Conservation (phyloP, 768 basidiomycete species). For the Termitomyces sp. region DNA sequence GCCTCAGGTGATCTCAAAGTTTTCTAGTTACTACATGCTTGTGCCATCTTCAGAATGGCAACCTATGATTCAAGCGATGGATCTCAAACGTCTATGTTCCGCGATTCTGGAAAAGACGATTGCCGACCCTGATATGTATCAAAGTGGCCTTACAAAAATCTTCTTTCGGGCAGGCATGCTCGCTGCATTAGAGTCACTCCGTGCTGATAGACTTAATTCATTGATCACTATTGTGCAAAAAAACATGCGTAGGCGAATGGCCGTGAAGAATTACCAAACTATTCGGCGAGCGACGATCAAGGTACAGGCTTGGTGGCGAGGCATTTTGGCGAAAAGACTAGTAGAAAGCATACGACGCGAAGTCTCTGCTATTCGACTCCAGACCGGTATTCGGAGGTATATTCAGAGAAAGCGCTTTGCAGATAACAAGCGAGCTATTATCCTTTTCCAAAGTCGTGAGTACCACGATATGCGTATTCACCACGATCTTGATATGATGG, state of each 20-base stretch:
- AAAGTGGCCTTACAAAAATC: slow-evolving; percentile 95
- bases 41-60: slow-evolving; percentile 84
- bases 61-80: slow-evolving; percentile 76
- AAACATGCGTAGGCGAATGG: slow-evolving; percentile 88
- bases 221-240: slow-evolving; percentile 97
- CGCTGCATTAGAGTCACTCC: slow-evolving; percentile 87
- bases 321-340: slow-evolving; percentile 69
- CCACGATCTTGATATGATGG: background rate
- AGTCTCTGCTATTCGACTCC: slow-evolving; percentile 71
- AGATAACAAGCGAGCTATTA: slow-evolving; percentile 54
- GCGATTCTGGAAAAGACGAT: slow-evolving; percentile 83
- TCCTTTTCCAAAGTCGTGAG: slow-evolving; percentile 84
- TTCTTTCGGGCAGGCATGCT: slow-evolving; percentile 99
- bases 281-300: slow-evolving; percentile 72
- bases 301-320: slow-evolving; percentile 94
- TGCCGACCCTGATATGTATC: slow-evolving; percentile 93
- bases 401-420: slow-evolving; percentile 70
- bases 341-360: slow-evolving; percentile 70
- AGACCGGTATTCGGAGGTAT: slow-evolving; percentile 66
- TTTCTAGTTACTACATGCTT: slow-evolving; percentile 90
- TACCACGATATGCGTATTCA: slow-evolving; percentile 15
- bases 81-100: slow-evolving; percentile 76
- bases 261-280: slow-evolving; percentile 70
- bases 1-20: slow-evolving; percentile 12
- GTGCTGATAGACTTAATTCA: slow-evolving; percentile 81